Conservation (phyloP, 2,329 filamentous ascomycete species). For the Colletotrichum liriopes region DNA sequence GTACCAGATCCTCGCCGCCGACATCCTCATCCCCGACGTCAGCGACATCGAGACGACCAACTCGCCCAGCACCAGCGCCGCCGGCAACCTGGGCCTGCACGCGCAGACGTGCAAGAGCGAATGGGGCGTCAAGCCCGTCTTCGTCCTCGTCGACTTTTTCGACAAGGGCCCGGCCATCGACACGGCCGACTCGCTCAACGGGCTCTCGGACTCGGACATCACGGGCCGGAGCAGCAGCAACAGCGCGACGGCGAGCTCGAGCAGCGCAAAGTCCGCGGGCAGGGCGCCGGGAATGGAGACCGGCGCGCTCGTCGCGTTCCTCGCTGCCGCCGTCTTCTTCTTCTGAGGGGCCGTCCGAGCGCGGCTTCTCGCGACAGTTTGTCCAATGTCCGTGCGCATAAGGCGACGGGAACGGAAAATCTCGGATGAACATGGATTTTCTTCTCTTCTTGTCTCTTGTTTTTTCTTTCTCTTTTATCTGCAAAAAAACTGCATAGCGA, state of each 20-base stretch:
- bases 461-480: neutral
- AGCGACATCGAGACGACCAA: slow-evolving; percentile 76
- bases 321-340: slow-evolving; percentile 59
- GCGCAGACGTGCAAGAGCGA: slow-evolving; percentile 67
- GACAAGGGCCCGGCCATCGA: slow-evolving; percentile 79
- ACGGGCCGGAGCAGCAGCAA: slow-evolving; percentile 53
- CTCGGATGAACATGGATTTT: neutral
- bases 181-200: slow-evolving; percentile 79
- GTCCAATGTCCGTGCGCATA: neutral
- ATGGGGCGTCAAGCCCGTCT: slow-evolving; percentile 78
- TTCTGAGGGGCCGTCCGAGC: slow-evolving; percentile 44
- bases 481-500: slow-evolving; percentile 17
- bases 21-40: slow-evolving; percentile 75
- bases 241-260: slow-evolving; percentile 43
- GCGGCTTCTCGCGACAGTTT: neutral
- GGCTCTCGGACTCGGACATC: slow-evolving; percentile 55
- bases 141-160: slow-evolving; percentile 86
- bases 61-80: slow-evolving; percentile 66
- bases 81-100: slow-evolving; percentile 70
- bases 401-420: neutral
- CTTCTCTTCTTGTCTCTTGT: neutral
- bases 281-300: slow-evolving; percentile 48
- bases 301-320: slow-evolving; percentile 61
- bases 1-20: slow-evolving; percentile 69
- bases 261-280: slow-evolving; percentile 34